A percentile compares a stretch with the other conserved stretches of the same genome.
These are phyloP conservation scores for Staphylotrichum tortipilum DNA, from an alignment of 495 filamentous ascomycete genomes.

Conservation along the genomic window DNA sequence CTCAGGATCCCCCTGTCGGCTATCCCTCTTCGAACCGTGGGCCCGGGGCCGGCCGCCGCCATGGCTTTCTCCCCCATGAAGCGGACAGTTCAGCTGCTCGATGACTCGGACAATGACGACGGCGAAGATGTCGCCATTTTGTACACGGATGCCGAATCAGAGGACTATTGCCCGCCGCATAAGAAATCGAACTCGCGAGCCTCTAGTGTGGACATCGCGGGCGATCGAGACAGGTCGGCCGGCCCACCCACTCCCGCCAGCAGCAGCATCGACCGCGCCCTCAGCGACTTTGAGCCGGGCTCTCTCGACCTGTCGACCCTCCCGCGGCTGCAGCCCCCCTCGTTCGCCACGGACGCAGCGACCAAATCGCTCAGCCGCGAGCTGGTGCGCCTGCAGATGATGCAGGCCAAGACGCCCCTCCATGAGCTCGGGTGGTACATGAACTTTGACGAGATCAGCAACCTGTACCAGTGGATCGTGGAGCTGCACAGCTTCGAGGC, in stretches of 20 bases:
- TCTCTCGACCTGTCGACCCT: constrained; percentile 48
- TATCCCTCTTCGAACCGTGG: constrained; percentile 16
- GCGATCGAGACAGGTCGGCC: background rate
- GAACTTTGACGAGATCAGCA: constrained; percentile 45
- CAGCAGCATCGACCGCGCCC: background rate
- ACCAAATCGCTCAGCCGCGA: constrained; percentile 56
- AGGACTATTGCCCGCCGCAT: constrained; percentile 1
- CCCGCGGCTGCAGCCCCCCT: constrained; percentile 51
- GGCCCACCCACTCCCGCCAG: background rate
- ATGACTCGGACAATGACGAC: constrained; percentile 43
- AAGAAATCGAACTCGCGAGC: constrained; percentile 4
- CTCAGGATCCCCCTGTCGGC: constrained; percentile 24
- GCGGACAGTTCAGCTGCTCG: background rate
- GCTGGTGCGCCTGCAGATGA: constrained; percentile 46
- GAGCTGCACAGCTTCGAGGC: constrained; percentile 78
- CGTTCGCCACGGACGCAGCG: constrained; percentile 58
- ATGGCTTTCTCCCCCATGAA: constrained; percentile 4
- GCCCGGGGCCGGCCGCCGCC: background rate
- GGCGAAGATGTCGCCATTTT: constrained; percentile 45
- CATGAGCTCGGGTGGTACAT: constrained; percentile 83
- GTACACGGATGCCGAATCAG: constrained; percentile 25
- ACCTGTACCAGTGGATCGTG: constrained; percentile 89
- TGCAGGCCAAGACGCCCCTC: constrained; percentile 54
- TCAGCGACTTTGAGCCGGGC: constrained; percentile 61
- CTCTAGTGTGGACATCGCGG: constrained; percentile 4